These are phyloP conservation scores for Apiospora sp. DNA, from an alignment of 2,329 filamentous ascomycete genomes.

Conservation along the genomic window DNA sequence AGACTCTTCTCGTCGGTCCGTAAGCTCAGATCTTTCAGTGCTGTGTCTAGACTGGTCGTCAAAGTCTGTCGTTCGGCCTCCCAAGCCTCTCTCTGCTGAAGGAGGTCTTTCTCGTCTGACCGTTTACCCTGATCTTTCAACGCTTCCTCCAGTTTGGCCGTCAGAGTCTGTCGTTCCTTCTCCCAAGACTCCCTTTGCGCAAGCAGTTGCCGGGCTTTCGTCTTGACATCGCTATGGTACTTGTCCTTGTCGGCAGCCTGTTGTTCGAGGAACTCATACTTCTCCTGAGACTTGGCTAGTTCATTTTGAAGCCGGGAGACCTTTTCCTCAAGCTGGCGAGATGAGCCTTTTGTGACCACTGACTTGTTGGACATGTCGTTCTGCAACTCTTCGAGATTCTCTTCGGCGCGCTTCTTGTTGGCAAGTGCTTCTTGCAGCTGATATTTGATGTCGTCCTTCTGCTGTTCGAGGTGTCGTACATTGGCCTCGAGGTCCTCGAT, in stretches of 20 bases:
- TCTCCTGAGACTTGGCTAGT: conserved; percentile 60
- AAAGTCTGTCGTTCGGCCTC: conserved; percentile 50
- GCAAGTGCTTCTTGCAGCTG: conserved; percentile 60
- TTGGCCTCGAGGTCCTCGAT: conserved; percentile 66
- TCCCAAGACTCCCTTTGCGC: conserved; percentile 52
- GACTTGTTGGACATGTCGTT: conserved; percentile 84
- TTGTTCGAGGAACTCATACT: conserved; percentile 60
- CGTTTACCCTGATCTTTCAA: conserved; percentile 58
- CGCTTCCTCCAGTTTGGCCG: conserved; percentile 60
- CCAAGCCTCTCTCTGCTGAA: conserved; percentile 52
- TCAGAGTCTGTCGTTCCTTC: conserved; percentile 50
- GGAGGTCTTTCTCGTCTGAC: conserved; percentile 52
- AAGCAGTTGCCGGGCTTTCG: conserved; percentile 52
- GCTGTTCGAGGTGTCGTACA: conserved; percentile 60
- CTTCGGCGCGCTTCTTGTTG: conserved; percentile 65
- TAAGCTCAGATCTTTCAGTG: conserved; percentile 66
- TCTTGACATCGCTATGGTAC: conserved; percentile 55
- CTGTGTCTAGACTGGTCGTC: conserved; percentile 59
- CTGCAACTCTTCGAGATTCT: conserved; percentile 71
- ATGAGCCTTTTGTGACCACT: conserved; percentile 76
- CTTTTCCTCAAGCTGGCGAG: conserved; percentile 78
- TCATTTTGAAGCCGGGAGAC: conserved; percentile 71
- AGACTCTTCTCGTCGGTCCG: conserved; percentile 72
- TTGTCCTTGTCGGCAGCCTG: conserved; percentile 55
- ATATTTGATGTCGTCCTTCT: conserved; percentile 62